phyloP scores from a whole-genome alignment of 371 early-diverging fungal genomes.

The Mucor saturninus region DNA sequence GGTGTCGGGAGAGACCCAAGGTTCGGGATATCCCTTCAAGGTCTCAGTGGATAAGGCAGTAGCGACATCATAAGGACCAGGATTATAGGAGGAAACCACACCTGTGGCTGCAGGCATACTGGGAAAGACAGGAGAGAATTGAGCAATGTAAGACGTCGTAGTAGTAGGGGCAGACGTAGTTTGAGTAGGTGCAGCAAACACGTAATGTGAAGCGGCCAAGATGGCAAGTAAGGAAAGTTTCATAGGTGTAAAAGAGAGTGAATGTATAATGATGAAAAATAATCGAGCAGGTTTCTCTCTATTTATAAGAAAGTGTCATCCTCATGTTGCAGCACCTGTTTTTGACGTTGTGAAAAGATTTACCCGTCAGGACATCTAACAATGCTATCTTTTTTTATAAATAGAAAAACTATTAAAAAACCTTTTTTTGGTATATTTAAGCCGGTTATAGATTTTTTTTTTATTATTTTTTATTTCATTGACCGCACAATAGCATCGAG shows the following conservation, averaged over 20 bases:
- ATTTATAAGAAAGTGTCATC: too few relatives aligned
- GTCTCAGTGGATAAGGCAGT: constrained; percentile 1
- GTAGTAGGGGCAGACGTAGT: constrained; percentile 4
- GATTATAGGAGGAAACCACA: constrained; percentile 16
- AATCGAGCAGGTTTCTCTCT: too few relatives aligned
- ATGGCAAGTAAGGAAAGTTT: constrained; percentile 13
- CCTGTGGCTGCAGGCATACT: constrained; percentile 7
- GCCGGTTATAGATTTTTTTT: background rate
- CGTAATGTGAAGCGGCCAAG: constrained; percentile 7
- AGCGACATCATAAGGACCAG: constrained; percentile 17
- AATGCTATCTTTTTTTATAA: background rate
- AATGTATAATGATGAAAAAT: background rate
- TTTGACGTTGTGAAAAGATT: background rate
- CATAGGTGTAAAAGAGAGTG: constrained; percentile 9
- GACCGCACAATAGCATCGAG: constrained; percentile 32
- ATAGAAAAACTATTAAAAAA: background rate
- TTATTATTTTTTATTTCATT: background rate
- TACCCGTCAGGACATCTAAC: background rate
- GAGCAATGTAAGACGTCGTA: constrained; percentile 11
- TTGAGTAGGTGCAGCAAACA: constrained; percentile 9
- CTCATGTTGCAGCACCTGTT: too few relatives aligned
- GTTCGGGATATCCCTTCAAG: constrained; percentile 37
- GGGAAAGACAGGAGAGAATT: constrained; percentile 15
- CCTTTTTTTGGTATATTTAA: constrained; percentile 5
- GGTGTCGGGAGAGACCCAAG: constrained; percentile 38